Base-by-base conservation (phyloP, 2,329 filamentous ascomycete species). In the Fusarium praegraminearum region DNA sequence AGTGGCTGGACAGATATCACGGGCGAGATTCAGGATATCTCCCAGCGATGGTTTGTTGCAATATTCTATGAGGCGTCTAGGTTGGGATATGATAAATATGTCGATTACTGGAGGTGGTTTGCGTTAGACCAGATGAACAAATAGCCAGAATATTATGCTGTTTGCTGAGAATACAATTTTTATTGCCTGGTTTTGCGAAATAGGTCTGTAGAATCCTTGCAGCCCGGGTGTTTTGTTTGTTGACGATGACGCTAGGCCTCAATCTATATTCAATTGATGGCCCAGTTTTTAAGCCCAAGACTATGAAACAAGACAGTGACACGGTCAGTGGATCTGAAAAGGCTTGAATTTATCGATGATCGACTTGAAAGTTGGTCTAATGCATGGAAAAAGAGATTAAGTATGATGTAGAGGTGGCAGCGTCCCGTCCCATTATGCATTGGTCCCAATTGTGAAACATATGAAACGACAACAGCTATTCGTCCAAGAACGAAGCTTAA, bases 281-380 rank as follows among this genome's bases (percentile, higher is more conserved):
- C 26, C 54, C 43, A 18, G 15, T 40, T 65, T 61, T 49, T 65
- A 65, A 65, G 45, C 36, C 22, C 54, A 13, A 2, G 4, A 46
- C n/a, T 35, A 6, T 40, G 24, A 38, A 41, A 30, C 18, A 24
- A 16, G 40, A 43, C 28, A 18, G 26, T 59, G 60, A 59, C 35
- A 65, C 22, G 58, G 38, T 20, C 24, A 58, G 33, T 64, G 61
- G 59, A 30, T 15, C n/a, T 10, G 3, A 7, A 11, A 46, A 49
- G 22, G 55, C 24, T 43, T 60, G n/a, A 11, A 24, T 16, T 20
- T 26, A 8, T 28, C 35, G 38, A 30, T 18, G 28, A 24, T 44
- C 22, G 22, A 16, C 18, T 33, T 16, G 4, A 46, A 24, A 18
- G 16, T 15, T 24, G 28, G 4, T 9, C 22, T 0, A 35, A 46